These are phyloP conservation scores for Ophiostoma piceae DNA, from an alignment of 2,329 filamentous ascomycete genomes.

Conservation along the genomic window DNA sequence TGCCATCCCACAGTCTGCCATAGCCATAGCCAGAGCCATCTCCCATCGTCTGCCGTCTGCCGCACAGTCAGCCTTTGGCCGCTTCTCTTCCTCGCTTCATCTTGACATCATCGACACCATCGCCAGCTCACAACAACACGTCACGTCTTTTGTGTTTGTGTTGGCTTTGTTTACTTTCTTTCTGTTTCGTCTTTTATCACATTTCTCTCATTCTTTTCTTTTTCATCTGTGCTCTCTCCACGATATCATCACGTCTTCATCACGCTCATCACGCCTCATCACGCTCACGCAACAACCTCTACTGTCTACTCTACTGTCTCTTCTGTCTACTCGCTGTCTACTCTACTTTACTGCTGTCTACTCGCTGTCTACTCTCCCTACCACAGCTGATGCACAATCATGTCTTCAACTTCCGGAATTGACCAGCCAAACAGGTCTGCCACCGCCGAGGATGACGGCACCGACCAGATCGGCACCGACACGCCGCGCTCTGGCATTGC, in stretches of 20 bases:
- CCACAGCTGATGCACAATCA: constrained; percentile 18
- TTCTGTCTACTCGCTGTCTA: neutral
- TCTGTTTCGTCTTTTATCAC: neutral
- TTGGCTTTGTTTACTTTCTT: neutral
- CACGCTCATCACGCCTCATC: neutral
- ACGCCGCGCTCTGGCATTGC: constrained; percentile 86
- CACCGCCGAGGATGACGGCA: constrained; percentile 62
- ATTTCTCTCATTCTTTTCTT: neutral
- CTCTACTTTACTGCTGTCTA: neutral
- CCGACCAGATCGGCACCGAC: constrained; percentile 74
- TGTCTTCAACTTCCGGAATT: constrained; percentile 43
- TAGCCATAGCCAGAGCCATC: neutral
- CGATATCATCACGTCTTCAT: neutral
- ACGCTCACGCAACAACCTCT: neutral
- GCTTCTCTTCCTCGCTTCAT: neutral
- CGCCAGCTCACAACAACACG: neutral
- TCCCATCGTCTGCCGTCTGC: neutral
- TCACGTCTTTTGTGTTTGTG: neutral
- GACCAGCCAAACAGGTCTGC: constrained; percentile 51
- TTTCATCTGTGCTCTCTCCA: neutral
- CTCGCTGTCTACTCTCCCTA: neutral
- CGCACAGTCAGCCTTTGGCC: neutral
- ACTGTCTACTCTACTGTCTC: neutral
- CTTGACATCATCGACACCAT: neutral
- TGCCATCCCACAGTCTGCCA: neutral